These are phyloP conservation scores for Picea sitchensis DNA, from an alignment of 75 land plant genomes.

Conservation along the genomic window DNA sequence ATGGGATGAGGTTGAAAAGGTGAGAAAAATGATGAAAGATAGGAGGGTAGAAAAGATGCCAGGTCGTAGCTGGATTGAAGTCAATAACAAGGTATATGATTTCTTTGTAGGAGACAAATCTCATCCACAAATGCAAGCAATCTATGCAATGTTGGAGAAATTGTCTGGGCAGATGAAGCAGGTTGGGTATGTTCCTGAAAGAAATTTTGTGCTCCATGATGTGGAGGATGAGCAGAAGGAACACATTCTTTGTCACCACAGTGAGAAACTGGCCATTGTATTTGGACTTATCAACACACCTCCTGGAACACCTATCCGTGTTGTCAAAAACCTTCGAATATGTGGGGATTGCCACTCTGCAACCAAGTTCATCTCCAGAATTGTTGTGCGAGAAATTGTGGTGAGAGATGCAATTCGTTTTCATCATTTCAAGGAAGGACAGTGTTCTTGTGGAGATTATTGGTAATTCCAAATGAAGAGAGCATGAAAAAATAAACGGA, in stretches of 20 bases:
- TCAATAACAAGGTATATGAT: neutral
- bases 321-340: neutral
- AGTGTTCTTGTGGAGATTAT: neutral
- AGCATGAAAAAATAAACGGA: too few relatives aligned
- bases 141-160: neutral
- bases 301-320: neutral
- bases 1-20: neutral
- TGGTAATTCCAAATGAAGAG: neutral
- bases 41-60: neutral
- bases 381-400: neutral
- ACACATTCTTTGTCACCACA: neutral
- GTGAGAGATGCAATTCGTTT: neutral
- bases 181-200: neutral
- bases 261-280: neutral
- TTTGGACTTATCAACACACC: neutral
- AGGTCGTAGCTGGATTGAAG: neutral
- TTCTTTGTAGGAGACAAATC: neutral
- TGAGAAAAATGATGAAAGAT: neutral
- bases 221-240: neutral
- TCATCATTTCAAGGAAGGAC: neutral
- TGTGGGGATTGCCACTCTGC: constrained; percentile 1
- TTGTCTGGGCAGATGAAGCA: neutral
- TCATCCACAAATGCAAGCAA: neutral
- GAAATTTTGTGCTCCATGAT: neutral
- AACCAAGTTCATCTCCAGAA: neutral